phyloP scores from a whole-genome alignment of 352 stramenopile genomes.

The Globisporangium orthogonon region DNA sequence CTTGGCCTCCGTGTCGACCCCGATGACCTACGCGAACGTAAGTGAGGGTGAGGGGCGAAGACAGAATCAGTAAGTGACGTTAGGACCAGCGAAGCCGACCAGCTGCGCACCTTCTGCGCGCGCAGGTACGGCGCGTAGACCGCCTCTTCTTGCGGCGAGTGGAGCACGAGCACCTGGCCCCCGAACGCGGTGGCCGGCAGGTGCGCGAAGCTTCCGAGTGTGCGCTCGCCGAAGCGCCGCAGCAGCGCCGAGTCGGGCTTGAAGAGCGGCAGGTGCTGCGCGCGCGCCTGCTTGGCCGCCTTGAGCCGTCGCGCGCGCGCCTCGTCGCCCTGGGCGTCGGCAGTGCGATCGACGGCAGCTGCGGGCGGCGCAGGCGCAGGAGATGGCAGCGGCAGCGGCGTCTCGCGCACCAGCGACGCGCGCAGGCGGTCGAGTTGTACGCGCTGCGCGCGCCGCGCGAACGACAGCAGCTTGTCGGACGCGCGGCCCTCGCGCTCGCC shows the following conservation, averaged over 20 bases:
- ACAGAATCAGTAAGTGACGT: no score
- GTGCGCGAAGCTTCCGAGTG: constrained; percentile 44
- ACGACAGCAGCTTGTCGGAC: constrained; percentile 18
- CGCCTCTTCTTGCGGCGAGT: constrained; percentile 51
- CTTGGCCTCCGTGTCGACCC: constrained; percentile 78
- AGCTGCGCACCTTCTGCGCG: constrained; percentile 44
- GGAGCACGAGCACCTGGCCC: constrained; percentile 52
- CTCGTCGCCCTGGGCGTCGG: constrained; percentile 1
- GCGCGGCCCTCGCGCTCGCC: constrained; percentile 14
- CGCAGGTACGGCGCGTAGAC: constrained; percentile 40
- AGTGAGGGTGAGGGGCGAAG: no score
- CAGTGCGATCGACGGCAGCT: background rate
- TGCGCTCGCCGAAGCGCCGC: constrained; percentile 34
- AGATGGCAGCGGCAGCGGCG: constrained; percentile 5
- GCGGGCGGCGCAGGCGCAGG: background rate
- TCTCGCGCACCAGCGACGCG: constrained; percentile 21
- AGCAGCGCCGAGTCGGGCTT: constrained; percentile 44
- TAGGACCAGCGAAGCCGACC: background rate
- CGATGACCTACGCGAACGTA: constrained; percentile 21
- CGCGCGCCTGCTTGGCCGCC: constrained; percentile 34
- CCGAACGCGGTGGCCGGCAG: constrained; percentile 44
- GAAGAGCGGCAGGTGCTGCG: constrained; percentile 71
- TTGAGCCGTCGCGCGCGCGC: constrained; percentile 46
- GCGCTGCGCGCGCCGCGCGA: constrained; percentile 34
- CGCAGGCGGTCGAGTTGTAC: constrained; percentile 36